phyloP scores from a whole-genome alignment of 768 basidiomycete genomes.

The Lyophyllum shimeji region DNA sequence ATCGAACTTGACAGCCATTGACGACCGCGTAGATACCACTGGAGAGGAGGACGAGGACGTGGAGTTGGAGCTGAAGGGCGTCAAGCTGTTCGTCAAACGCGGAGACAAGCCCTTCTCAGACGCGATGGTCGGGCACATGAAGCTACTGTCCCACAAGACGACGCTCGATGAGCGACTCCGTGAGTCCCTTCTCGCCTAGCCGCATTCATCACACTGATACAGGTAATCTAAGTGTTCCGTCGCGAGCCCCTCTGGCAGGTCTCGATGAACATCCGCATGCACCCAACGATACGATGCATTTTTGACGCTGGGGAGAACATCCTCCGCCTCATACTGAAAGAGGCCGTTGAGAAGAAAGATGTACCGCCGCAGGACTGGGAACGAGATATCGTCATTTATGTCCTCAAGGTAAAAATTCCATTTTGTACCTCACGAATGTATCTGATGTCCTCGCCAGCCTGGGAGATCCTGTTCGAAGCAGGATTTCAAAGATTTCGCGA shows the following conservation, averaged over 20 bases:
- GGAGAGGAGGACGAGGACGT: conserved; percentile 68
- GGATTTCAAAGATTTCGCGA: conserved; percentile 55
- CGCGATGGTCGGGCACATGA: conserved; percentile 61
- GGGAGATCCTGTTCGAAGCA: conserved; percentile 48
- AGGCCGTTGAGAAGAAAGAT: conserved; percentile 32
- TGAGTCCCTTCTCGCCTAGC: conserved; percentile 29
- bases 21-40: conserved; percentile 39
- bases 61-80: conserved; percentile 56
- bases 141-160: conserved; percentile 48
- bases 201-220: not conserved
- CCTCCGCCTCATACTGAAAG: conserved; percentile 55
- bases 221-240: conserved; percentile 53
- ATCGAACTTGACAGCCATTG: not conserved
- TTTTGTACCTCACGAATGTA: not conserved
- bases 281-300: conserved; percentile 54
- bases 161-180: conserved; percentile 46
- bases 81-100: conserved; percentile 58
- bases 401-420: conserved; percentile 53
- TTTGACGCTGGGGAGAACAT: conserved; percentile 56
- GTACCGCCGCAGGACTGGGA: conserved; percentile 21
- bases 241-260: conserved; percentile 72
- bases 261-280: conserved; percentile 63
- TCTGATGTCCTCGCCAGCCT: conserved; percentile 28
- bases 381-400: conserved; percentile 57
- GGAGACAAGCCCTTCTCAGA: conserved; percentile 57